These are phyloP conservation scores for Mycena vulgaris DNA, from an alignment of 768 basidiomycete species.

Conservation along the genomic window DNA sequence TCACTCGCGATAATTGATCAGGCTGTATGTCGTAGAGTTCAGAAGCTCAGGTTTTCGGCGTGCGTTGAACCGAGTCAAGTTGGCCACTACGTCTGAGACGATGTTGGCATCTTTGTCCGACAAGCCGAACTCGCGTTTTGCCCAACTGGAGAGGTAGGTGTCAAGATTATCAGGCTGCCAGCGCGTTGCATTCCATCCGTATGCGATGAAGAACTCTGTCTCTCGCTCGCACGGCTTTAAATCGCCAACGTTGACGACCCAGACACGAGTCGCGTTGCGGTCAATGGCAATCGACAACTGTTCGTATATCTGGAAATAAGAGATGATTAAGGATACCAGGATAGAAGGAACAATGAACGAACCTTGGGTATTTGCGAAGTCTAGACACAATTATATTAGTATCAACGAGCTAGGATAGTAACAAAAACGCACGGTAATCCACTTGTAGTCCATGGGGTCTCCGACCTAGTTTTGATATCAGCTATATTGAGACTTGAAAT, in stretches of 20 bases:
- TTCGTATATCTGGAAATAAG: constrained; percentile 70
- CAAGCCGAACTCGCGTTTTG: constrained; percentile 74
- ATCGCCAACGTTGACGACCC: constrained; percentile 85
- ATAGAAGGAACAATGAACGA: background rate
- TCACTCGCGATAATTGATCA: constrained; percentile 80
- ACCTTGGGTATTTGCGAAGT: constrained; percentile 69
- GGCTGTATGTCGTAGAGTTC: constrained; percentile 72
- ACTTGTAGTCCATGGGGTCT: constrained; percentile 78
- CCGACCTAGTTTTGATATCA: too few species aligned
- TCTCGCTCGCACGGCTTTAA: constrained; percentile 82
- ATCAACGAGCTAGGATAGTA: too few species aligned
- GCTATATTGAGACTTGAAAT: too few species aligned
- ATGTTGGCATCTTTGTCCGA: constrained; percentile 53
- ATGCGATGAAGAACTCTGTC: constrained; percentile 77
- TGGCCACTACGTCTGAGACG: constrained; percentile 68
- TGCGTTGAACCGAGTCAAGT: constrained; percentile 70
- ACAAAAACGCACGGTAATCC: constrained; percentile 66
- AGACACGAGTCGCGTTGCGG: constrained; percentile 70
- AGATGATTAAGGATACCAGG: too few species aligned
- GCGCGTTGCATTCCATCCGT: constrained; percentile 71
- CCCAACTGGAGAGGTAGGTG: constrained; percentile 70
- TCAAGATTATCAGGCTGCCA: constrained; percentile 71
- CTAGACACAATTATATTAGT: too few species aligned
- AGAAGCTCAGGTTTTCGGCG: constrained; percentile 78
- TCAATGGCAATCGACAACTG: constrained; percentile 78